Base-by-base conservation (phyloP, 2,329 filamentous ascomycete species). In the Neofusicoccum parvum region DNA sequence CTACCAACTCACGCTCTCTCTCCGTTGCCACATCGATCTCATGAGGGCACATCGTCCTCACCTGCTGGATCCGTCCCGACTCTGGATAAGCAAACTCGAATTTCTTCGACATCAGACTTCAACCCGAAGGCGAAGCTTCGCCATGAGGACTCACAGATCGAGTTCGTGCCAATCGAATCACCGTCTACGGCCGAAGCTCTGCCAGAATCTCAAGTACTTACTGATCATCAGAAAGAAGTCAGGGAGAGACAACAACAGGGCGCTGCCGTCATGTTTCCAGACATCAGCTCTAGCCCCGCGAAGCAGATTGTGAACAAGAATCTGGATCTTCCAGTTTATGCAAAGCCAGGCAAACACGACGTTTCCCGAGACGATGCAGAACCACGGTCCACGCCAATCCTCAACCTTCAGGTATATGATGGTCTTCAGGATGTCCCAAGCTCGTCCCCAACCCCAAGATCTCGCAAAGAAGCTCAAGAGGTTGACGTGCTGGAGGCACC, bases 111-210 rank as follows among this genome's bases (percentile, higher is more conserved):
- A 39, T 41, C 45, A n/a, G 50, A 50, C 70, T 48, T 68, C 34
- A 79, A 76, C 58, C 76, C 77, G 12, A 86, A 83, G 53, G 81
- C 84, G 17, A 86, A 85, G 66, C 81, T 89, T 34, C 87, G 90
- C 39, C 92, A 96, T 70, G 87, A 96, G 68, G 86, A 96, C 76
- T 96, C 92, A 0, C 92, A 96, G 72, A 85, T 96, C 32, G 85
- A 91, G 49, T 95, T 95, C 72, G 87, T 89, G 2, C 80, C 87
- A 0, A 89, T 94, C 53, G 84, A 86, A 36, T 87, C 88, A 12
- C 87, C 88, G 0, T 79, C 84, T 3, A 78, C 82, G 4, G 76
- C 79, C 14, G 78, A 76, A 0, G 74, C 75, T 20, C 70, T 73
- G 3, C 73, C 83, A 2, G 88, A 92, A 65, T 92, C 90, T 0